Evolutionary conservation across 75 land plant species (phyloP).

Genomic region (Pinus tabuliformis): DNA sequence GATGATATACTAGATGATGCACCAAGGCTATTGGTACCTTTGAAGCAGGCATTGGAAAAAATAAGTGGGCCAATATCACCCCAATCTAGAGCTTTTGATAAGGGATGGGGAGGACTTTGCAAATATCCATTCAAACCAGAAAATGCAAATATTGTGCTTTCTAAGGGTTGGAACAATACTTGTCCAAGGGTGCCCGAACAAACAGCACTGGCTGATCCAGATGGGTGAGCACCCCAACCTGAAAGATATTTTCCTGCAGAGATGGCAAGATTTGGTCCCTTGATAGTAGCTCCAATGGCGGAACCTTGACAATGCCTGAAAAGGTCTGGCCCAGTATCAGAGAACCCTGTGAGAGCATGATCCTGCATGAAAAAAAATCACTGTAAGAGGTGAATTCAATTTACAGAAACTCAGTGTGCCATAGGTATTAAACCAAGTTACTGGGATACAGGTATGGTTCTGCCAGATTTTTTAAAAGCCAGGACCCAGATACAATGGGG

Average conservation of each 20-base stretch:
- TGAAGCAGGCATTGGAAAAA: conserved; percentile 13
- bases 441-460: too few relatives aligned
- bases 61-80: conserved; percentile 45
- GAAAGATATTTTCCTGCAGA: conserved; percentile 67
- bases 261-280: conserved; percentile 39
- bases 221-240: conserved; percentile 13
- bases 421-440: too few relatives aligned
- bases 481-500: too few relatives aligned
- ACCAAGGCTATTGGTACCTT: conserved; percentile 3
- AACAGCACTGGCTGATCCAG: neutral
- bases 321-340: conserved; percentile 59
- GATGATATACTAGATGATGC: conserved; percentile 7
- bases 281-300: conserved; percentile 55
- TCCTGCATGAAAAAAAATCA: conserved; percentile 34
- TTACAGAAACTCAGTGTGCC: neutral
- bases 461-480: too few relatives aligned
- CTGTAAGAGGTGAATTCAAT: neutral
- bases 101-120: conserved; percentile 32
- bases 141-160: conserved; percentile 45
- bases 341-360: conserved; percentile 35
- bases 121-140: conserved; percentile 50
- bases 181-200: conserved; percentile 71
- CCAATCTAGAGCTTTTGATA: conserved; percentile 27
- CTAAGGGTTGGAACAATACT: conserved; percentile 50
- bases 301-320: conserved; percentile 53